A percentile compares a stretch with the other conserved stretches of the same genome.
phyloP scores from a whole-genome alignment of 2,329 filamentous ascomycete species.

The Mycosphaerelloides madeirae region DNA sequence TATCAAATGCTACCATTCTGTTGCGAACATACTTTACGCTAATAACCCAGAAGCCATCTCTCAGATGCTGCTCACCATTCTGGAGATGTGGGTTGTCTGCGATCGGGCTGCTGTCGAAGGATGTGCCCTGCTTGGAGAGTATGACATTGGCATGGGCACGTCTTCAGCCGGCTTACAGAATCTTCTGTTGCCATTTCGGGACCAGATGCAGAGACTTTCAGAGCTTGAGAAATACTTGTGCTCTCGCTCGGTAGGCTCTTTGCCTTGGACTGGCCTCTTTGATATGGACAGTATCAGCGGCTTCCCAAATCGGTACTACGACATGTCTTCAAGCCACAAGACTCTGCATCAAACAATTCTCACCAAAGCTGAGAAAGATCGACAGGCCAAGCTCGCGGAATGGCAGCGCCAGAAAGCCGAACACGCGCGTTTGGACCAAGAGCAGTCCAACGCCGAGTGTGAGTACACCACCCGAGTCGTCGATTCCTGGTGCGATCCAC shows the following conservation, averaged over 20 bases:
- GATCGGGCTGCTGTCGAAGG: conserved; percentile 44
- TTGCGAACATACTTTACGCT: conserved; percentile 36
- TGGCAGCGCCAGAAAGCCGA: conserved; percentile 31
- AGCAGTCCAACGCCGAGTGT: conserved; percentile 3
- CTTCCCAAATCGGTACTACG: conserved; percentile 46
- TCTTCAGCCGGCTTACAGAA: conserved; percentile 48
- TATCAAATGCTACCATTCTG: conserved; percentile 17
- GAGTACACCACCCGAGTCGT: conserved; percentile 12
- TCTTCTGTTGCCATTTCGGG: conserved; percentile 46
- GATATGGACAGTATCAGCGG: conserved; percentile 28
- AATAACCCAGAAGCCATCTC: conserved; percentile 49
- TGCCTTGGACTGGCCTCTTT: conserved; percentile 37
- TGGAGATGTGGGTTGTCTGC: conserved; percentile 56
- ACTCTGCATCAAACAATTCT: conserved; percentile 34
- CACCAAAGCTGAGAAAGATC: conserved; percentile 24
- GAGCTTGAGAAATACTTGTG: conserved; percentile 44
- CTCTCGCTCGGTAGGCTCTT: neutral
- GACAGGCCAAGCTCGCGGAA: conserved; percentile 38
- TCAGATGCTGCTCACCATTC: conserved; percentile 48
- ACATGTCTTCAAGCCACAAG: conserved; percentile 23
- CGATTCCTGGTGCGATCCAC: conserved; percentile 16
- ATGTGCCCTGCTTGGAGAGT: conserved; percentile 49
- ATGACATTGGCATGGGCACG: conserved; percentile 52
- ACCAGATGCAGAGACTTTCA: conserved; percentile 50
- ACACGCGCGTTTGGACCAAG: conserved; percentile 38